These are phyloP conservation scores for Petunia axillaris DNA, from an alignment of 257 asterid species.

Conservation along the genomic window DNA sequence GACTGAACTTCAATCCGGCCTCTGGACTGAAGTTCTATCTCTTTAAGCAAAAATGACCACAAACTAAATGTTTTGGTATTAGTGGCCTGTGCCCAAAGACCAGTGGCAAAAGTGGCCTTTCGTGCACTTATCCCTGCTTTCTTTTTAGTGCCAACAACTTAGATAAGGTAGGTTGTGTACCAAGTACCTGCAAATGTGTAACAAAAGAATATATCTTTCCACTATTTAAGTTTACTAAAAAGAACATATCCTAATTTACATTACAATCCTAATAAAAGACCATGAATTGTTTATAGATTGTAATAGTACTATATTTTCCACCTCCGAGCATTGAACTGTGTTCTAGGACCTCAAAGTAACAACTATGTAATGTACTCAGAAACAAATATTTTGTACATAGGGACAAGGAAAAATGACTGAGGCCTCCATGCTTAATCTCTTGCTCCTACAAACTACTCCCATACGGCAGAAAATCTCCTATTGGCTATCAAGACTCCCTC, in stretches of 20 bases:
- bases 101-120: too few species aligned
- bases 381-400: too few species aligned
- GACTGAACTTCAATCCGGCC: too few species aligned
- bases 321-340: neutral
- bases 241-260: neutral
- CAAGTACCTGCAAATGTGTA: too few species aligned
- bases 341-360: constrained; percentile 9
- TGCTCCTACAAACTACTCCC: neutral
- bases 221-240: neutral
- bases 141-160: too few species aligned
- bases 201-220: neutral
- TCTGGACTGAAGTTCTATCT: too few species aligned
- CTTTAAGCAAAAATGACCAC: too few species aligned
- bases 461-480: constrained; percentile 1
- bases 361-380: constrained; percentile 1
- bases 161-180: too few species aligned
- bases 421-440: neutral
- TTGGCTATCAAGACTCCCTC: neutral
- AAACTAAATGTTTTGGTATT: too few species aligned
- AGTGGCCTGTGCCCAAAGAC: too few species aligned
- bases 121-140: too few species aligned
- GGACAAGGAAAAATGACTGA: too few species aligned
- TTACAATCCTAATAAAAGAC: neutral
- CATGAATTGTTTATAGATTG: neutral
- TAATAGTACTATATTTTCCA: neutral